These are phyloP conservation scores for Candida ulmi DNA, from an alignment of 805 yeast genomes.

Conservation along the genomic window DNA sequence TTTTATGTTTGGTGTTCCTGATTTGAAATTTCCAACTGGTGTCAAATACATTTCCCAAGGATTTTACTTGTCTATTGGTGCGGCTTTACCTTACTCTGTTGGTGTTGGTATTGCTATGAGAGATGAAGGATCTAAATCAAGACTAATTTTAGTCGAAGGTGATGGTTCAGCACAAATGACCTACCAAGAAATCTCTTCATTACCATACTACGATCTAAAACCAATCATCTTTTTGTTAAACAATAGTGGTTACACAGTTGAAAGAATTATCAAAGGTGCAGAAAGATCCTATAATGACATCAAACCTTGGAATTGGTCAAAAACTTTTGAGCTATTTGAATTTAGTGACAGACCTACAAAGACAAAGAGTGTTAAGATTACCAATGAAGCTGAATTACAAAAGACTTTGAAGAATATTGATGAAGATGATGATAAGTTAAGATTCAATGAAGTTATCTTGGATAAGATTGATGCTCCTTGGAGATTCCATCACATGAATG, in stretches of 20 bases:
- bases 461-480: slow-evolving; percentile 60
- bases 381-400: slow-evolving; percentile 34
- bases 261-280: slow-evolving; percentile 80
- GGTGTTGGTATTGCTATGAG: slow-evolving; percentile 74
- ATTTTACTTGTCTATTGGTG: slow-evolving; percentile 83
- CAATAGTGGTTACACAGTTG: slow-evolving; percentile 87
- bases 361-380: slow-evolving; percentile 26
- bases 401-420: slow-evolving; percentile 28
- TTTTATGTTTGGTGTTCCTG: slow-evolving; percentile 71
- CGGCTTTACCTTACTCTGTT: slow-evolving; percentile 79
- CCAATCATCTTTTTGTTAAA: slow-evolving; percentile 74
- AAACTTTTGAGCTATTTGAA: slow-evolving; percentile 52
- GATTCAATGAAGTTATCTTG: slow-evolving; percentile 55
- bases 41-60: slow-evolving; percentile 56
- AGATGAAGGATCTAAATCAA: slow-evolving; percentile 43
- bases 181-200: slow-evolving; percentile 71
- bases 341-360: slow-evolving; percentile 36
- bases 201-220: slow-evolving; percentile 50
- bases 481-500: slow-evolving; percentile 44
- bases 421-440: slow-evolving; percentile 27
- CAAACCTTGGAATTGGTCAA: slow-evolving; percentile 81
- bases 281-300: slow-evolving; percentile 76
- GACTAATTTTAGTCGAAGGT: slow-evolving; percentile 75
- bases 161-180: slow-evolving; percentile 97
- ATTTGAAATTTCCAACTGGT: slow-evolving; percentile 53